These are phyloP conservation scores for Leptographium flavum DNA, from an alignment of 2,329 filamentous ascomycete species.

Conservation along the genomic window DNA sequence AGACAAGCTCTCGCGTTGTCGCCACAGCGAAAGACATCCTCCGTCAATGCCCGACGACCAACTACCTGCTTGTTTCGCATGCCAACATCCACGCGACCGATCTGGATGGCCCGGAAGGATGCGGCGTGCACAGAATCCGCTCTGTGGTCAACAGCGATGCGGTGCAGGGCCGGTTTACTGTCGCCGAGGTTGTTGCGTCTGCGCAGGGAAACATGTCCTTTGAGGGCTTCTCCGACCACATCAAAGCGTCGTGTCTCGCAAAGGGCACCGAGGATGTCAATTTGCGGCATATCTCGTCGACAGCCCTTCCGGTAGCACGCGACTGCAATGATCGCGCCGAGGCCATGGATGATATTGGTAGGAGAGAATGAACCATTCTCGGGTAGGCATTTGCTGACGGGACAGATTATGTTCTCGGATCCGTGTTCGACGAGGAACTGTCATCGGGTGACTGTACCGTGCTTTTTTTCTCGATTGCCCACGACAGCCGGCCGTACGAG, in stretches of 20 bases:
- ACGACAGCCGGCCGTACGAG: conserved; percentile 43
- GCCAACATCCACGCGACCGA: conserved; percentile 59
- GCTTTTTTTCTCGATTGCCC: conserved; percentile 55
- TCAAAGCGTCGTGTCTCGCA: conserved; percentile 31
- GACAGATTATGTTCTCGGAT: conserved; percentile 36
- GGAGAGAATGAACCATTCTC: conserved; percentile 5
- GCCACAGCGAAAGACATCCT: conserved; percentile 37
- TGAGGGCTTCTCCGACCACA: conserved; percentile 26
- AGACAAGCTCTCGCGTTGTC: conserved; percentile 31
- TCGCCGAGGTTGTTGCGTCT: conserved; percentile 38
- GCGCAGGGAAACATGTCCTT: conserved; percentile 27
- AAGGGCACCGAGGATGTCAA: conserved; percentile 20
- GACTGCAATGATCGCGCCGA: conserved; percentile 29
- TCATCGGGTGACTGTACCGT: conserved; percentile 49
- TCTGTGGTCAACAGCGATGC: conserved; percentile 21
- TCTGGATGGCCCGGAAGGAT: conserved; percentile 35
- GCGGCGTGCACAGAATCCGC: conserved; percentile 41
- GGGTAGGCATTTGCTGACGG: neutral
- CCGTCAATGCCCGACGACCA: conserved; percentile 53
- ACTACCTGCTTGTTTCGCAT: conserved; percentile 68
- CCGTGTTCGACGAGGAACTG: conserved; percentile 26
- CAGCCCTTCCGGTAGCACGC: conserved; percentile 21
- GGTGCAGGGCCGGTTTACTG: conserved; percentile 27
- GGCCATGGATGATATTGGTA: conserved; percentile 34
- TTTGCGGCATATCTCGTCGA: conserved; percentile 27